A percentile compares a stretch with the other conserved stretches of the same genome.
phyloP scores from a whole-genome alignment of 257 asterid species.

The Anisodus acutangulus region DNA sequence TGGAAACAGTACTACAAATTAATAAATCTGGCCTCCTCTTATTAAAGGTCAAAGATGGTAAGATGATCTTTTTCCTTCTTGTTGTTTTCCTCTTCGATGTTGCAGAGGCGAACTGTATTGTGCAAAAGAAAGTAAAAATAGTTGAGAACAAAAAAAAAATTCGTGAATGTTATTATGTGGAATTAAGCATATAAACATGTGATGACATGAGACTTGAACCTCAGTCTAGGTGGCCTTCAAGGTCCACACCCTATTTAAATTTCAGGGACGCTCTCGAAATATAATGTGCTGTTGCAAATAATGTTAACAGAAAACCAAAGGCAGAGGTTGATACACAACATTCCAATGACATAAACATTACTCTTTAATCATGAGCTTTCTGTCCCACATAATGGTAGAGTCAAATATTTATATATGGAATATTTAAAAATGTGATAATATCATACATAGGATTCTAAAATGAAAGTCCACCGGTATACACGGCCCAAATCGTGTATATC shows the following conservation, averaged over 20 bases:
- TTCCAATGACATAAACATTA: conserved; percentile 3
- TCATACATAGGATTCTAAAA: conserved; percentile 12
- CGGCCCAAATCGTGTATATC: too few relatives aligned
- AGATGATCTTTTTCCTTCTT: too few relatives aligned
- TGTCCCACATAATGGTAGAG: not conserved
- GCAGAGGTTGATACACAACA: conserved; percentile 14
- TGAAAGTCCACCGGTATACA: too few relatives aligned
- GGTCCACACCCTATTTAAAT: conserved; percentile 6
- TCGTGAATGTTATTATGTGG: not conserved
- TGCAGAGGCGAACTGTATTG: not conserved
- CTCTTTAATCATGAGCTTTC: conserved; percentile 14
- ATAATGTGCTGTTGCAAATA: not conserved
- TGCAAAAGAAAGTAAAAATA: not conserved
- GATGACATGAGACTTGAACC: not conserved
- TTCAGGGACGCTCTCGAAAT: not conserved
- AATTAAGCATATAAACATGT: not conserved
- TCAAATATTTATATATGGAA: not conserved
- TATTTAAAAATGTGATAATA: not conserved
- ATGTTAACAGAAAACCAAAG: conserved; percentile 26
- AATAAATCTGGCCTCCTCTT: too few relatives aligned
- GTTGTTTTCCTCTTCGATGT: too few relatives aligned
- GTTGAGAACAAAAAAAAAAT: not conserved
- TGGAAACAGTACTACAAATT: too few relatives aligned
- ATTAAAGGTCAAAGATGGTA: too few relatives aligned
- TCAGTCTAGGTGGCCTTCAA: not conserved